A percentile compares a stretch with the other conserved stretches of the same genome.
These are phyloP conservation scores for Iberis pinnata DNA, from an alignment of 345 rosid species.

Conservation along the genomic window DNA sequence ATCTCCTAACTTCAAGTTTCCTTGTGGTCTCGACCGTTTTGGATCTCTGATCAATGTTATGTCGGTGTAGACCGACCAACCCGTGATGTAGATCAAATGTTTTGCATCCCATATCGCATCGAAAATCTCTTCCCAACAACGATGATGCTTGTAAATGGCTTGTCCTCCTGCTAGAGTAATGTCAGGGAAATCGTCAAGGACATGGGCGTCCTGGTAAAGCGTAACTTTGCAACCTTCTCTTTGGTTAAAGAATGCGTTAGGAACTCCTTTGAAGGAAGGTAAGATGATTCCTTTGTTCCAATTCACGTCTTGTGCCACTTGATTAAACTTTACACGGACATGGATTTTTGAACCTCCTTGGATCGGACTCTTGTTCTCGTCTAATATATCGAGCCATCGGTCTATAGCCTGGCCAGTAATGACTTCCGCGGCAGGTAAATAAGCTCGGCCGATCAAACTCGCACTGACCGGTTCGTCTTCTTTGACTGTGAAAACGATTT, in stretches of 20 bases:
- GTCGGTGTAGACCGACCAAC: constrained; percentile 66
- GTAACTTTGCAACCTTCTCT: constrained; percentile 58
- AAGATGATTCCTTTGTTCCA: constrained; percentile 61
- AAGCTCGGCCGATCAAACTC: constrained; percentile 65
- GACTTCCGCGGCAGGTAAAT: constrained; percentile 49
- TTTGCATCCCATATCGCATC: constrained; percentile 51
- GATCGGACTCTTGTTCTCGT: constrained; percentile 32
- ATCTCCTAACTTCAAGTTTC: constrained; percentile 43
- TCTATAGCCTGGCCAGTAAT: constrained; percentile 29
- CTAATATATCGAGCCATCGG: constrained; percentile 41
- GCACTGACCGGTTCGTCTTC: constrained; percentile 48
- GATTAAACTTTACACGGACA: constrained; percentile 39
- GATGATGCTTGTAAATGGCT: constrained; percentile 31
- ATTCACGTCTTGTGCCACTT: constrained; percentile 25
- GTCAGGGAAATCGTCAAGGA: constrained; percentile 27
- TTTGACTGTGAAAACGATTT: constrained; percentile 55
- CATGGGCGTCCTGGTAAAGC: constrained; percentile 80
- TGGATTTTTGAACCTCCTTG: constrained; percentile 41
- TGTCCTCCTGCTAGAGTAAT: constrained; percentile 18
- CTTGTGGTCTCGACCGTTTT: constrained; percentile 24
- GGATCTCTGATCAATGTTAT: constrained; percentile 58
- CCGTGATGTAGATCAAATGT: constrained; percentile 61
- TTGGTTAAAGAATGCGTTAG: constrained; percentile 49
- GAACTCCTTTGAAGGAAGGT: constrained; percentile 41
- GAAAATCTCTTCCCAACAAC: constrained; percentile 83